These are phyloP conservation scores for Tilletia walkeri DNA, from an alignment of 1,284 basidiomycete genomes.

Conservation along the genomic window DNA sequence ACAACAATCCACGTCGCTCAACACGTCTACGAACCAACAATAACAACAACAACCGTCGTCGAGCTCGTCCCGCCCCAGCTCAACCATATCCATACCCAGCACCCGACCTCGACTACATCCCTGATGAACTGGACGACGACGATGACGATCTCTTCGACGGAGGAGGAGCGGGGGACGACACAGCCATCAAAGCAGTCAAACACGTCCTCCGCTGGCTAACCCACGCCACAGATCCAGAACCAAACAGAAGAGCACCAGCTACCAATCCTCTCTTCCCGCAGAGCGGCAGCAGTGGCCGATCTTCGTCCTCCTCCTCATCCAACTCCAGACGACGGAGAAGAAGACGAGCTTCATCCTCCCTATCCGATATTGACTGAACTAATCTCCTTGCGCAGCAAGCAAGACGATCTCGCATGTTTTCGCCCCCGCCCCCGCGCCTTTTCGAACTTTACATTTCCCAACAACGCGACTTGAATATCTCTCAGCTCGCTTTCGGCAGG, in stretches of 20 bases:
- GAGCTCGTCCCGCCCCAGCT: neutral
- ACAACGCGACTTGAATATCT: too few relatives aligned
- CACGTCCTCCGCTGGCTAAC: neutral
- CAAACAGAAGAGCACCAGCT: conserved; percentile 26
- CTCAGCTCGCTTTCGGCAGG: too few relatives aligned
- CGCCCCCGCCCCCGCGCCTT: too few relatives aligned
- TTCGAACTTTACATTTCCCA: too few relatives aligned
- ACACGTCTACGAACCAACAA: neutral
- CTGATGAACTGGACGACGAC: neutral
- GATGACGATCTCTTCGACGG: neutral
- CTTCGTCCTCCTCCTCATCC: neutral
- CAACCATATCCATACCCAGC: neutral
- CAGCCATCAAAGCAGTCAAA: neutral
- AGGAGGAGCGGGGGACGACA: neutral
- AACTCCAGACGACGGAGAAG: neutral
- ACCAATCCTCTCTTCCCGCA: conserved; percentile 9
- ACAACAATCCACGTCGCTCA: neutral
- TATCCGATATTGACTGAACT: neutral
- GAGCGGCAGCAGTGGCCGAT: neutral
- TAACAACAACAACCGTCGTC: neutral
- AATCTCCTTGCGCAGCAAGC: neutral
- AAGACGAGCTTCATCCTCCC: neutral
- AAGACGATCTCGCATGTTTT: too few relatives aligned
- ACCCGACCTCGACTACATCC: neutral
- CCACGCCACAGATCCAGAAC: conserved; percentile 20